Conservation (phyloP, 2,329 filamentous ascomycete genomes). For the Neophaeococcomyces mojaviensis region DNA sequence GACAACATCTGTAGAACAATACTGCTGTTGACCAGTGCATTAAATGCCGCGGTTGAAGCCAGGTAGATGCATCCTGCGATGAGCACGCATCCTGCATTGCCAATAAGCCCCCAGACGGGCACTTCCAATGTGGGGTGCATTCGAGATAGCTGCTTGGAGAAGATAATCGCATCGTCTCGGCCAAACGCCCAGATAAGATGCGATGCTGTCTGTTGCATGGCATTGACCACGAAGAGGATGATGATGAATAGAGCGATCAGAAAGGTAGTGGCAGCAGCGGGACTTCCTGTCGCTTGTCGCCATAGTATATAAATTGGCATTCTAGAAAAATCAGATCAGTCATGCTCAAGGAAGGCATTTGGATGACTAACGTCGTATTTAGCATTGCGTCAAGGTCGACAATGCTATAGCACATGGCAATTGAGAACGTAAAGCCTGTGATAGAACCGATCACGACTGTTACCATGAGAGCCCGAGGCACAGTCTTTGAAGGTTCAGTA, state of each 20-base stretch:
- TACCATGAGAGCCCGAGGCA: conserved; percentile 29
- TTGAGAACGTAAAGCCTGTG: conserved; percentile 34
- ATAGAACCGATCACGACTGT: conserved; percentile 30
- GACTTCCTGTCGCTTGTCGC: conserved; percentile 15
- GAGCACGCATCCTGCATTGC: conserved; percentile 14
- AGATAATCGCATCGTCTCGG: conserved; percentile 19
- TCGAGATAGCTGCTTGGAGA: conserved; percentile 10
- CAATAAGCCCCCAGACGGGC: conserved; percentile 23
- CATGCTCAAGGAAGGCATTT: conserved; percentile 43
- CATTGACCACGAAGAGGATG: conserved; percentile 4
- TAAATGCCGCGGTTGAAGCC: conserved; percentile 36
- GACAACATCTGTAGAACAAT: conserved; percentile 29
- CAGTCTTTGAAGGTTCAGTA: conserved; percentile 24
- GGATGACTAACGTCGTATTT: conserved; percentile 31
- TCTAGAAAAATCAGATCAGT: conserved; percentile 30
- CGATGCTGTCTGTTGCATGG: conserved; percentile 11
- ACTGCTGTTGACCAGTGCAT: conserved; percentile 50
- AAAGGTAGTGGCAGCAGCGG: conserved; percentile 20
- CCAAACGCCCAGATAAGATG: conserved; percentile 27
- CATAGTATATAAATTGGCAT: conserved; percentile 15
- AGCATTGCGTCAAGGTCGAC: conserved; percentile 44
- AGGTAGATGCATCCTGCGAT: conserved; percentile 37
- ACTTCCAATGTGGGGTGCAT: conserved; percentile 17
- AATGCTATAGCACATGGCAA: conserved; percentile 41
- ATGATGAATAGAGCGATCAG: conserved; percentile 4